These are phyloP conservation scores for Spiromastix sp. DNA, from an alignment of 2,329 filamentous ascomycete genomes.

Conservation along the genomic window DNA sequence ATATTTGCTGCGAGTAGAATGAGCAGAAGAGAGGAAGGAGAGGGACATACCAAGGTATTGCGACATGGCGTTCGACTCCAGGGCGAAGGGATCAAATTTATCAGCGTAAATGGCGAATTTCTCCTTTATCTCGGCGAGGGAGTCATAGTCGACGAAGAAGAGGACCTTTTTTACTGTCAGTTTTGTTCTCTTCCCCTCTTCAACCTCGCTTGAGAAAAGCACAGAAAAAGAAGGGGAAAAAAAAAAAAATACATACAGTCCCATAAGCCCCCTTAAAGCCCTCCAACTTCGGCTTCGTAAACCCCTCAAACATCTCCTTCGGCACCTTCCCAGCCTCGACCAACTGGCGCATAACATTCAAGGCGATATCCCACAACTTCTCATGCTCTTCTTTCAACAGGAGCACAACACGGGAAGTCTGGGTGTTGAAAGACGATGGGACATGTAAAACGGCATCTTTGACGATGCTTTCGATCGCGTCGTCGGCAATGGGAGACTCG, in stretches of 20 bases:
- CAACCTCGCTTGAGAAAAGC: background rate
- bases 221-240: background rate
- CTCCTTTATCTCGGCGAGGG: slow-evolving; percentile 55
- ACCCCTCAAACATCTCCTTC: slow-evolving; percentile 46
- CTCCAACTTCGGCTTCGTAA: slow-evolving; percentile 36
- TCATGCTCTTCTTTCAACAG: slow-evolving; percentile 76
- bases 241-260: slow-evolving; percentile 45
- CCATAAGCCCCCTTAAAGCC: slow-evolving; percentile 64
- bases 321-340: slow-evolving; percentile 44
- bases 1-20: background rate
- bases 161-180: slow-evolving; percentile 43
- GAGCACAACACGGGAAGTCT: slow-evolving; percentile 68
- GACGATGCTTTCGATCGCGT: slow-evolving; percentile 27
- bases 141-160: slow-evolving; percentile 72
- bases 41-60: slow-evolving; percentile 51
- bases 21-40: background rate
- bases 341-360: slow-evolving; percentile 51
- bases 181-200: background rate
- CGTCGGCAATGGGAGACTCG: slow-evolving; percentile 24
- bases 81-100: slow-evolving; percentile 66
- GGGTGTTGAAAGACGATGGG: slow-evolving; percentile 81
- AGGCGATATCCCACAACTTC: slow-evolving; percentile 67
- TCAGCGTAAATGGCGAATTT: slow-evolving; percentile 66
- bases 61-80: slow-evolving; percentile 71
- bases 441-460: slow-evolving; percentile 51